phyloP scores from a whole-genome alignment of 805 yeast genomes.

The Brettanomyces nanus region DNA sequence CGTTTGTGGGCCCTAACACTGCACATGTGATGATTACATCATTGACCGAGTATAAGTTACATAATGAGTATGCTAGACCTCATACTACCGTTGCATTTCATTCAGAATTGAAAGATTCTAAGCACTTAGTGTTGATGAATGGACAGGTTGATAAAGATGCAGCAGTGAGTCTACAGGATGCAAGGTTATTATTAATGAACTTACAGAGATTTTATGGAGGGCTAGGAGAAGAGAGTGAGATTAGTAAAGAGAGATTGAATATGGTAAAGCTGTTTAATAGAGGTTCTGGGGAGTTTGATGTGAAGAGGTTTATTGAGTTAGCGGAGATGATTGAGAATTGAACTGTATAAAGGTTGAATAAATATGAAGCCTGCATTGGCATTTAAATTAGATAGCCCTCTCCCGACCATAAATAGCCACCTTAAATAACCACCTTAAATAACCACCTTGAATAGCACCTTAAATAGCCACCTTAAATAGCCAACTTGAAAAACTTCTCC shows the following conservation, averaged over 20 bases:
- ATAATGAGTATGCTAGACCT: conserved; percentile 87
- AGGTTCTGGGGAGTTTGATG: conserved; percentile 59
- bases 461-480: too few species aligned
- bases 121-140: conserved; percentile 72
- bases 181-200: conserved; percentile 68
- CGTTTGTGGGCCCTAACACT: conserved; percentile 74
- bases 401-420: too few species aligned
- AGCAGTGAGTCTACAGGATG: conserved; percentile 59
- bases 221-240: conserved; percentile 35
- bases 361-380: too few species aligned
- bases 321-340: conserved; percentile 60
- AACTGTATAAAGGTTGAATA: too few species aligned
- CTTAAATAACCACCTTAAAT: too few species aligned
- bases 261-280: conserved; percentile 60
- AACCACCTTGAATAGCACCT: too few species aligned
- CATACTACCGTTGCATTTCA: conserved; percentile 89
- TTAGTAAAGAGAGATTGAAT: conserved; percentile 39
- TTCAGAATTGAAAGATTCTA: conserved; percentile 55
- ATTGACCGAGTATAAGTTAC: conserved; percentile 83
- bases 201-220: conserved; percentile 83
- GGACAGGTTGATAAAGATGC: conserved; percentile 73
- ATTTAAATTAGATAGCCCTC: too few species aligned
- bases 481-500: too few species aligned
- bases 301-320: conserved; percentile 61
- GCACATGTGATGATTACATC: conserved; percentile 88